Percentiles rank a stretch among this genome's conserved stretches.
Conservation (phyloP, 257 asterid species). For the Solanum pimpinellifolium region DNA sequence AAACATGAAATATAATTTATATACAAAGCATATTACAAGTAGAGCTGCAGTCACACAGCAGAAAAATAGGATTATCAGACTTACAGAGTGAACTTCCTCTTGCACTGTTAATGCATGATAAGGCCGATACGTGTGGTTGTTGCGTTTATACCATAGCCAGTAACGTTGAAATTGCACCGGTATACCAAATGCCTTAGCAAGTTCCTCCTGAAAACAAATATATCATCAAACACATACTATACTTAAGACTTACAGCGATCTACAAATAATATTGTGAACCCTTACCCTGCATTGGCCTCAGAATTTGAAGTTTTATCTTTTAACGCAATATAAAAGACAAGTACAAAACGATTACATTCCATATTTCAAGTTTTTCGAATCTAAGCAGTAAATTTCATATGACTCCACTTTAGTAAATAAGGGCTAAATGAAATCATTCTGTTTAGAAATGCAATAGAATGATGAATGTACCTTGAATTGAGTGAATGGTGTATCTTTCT, state of each 20-base stretch:
- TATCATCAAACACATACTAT: neutral
- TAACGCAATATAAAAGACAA: neutral
- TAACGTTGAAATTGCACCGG: conserved; percentile 71
- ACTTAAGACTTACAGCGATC: neutral
- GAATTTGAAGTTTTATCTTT: neutral
- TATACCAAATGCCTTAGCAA: conserved; percentile 62
- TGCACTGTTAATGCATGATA: conserved; percentile 50
- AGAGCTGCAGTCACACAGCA: neutral
- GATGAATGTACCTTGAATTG: conserved; percentile 48
- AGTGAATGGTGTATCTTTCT: conserved; percentile 52
- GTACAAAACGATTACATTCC: neutral
- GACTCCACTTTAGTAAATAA: neutral
- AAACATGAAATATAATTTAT: neutral
- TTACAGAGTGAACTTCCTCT: conserved; percentile 68
- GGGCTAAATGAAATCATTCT: neutral
- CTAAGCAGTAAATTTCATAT: neutral
- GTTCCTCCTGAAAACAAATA: conserved; percentile 49
- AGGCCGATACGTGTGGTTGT: conserved; percentile 78
- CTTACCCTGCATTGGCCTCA: neutral
- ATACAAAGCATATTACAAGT: neutral
- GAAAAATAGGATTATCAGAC: conserved; percentile 1
- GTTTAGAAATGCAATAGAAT: neutral
- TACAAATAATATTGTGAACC: neutral
- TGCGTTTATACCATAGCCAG: conserved; percentile 86
- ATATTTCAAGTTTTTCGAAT: neutral